These are phyloP conservation scores for Chenopodium suecicum DNA, from an alignment of 148 eudicot species.

Conservation along the genomic window DNA sequence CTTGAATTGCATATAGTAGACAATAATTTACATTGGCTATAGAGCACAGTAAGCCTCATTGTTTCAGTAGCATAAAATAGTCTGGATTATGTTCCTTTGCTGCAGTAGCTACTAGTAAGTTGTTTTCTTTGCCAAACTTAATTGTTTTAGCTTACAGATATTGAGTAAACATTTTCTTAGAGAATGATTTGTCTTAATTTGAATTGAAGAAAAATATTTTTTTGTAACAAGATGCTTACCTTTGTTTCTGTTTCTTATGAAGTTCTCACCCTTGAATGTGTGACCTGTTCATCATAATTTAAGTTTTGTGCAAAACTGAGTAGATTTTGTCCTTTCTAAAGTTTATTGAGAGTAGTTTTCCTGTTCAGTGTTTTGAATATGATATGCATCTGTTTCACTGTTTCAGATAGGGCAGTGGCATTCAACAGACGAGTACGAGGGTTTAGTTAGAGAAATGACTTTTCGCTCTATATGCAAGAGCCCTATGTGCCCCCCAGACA, in stretches of 20 bases:
- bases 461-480: constrained; percentile 70
- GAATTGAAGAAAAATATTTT: not conserved
- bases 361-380: not conserved
- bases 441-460: constrained; percentile 86
- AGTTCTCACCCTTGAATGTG: not conserved
- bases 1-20: not conserved
- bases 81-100: not conserved
- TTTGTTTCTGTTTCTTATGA: not conserved
- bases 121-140: not conserved
- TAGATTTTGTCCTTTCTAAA: too few relatives aligned
- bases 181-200: not conserved
- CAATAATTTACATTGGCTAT: not conserved
- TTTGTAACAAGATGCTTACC: not conserved
- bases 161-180: not conserved
- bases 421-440: constrained; percentile 80
- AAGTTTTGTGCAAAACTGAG: not conserved
- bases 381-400: not conserved
- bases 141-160: not conserved
- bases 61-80: not conserved
- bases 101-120: not conserved
- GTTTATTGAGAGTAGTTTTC: not conserved
- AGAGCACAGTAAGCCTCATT: not conserved
- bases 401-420: constrained; percentile 83
- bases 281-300: not conserved
- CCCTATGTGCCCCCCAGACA: constrained; percentile 91